A percentile compares a stretch with the other conserved stretches of the same genome.
These are phyloP conservation scores for Xylariaceae sp. DNA, from an alignment of 2,329 filamentous ascomycete species.

Conservation along the genomic window DNA sequence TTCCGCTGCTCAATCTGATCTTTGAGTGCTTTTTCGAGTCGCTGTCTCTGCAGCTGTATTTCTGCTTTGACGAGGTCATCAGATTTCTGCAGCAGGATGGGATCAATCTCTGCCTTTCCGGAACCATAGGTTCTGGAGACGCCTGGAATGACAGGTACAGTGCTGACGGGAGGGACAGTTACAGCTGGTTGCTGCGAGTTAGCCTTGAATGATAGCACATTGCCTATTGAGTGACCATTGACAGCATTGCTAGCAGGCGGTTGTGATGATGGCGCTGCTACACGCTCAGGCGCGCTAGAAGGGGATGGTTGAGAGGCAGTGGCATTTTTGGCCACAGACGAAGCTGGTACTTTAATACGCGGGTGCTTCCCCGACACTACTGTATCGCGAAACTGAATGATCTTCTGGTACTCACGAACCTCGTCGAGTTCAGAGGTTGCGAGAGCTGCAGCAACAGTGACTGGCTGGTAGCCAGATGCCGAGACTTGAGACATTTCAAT, in stretches of 20 bases:
- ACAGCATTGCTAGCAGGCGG: slow-evolving; percentile 28
- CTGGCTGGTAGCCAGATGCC: slow-evolving; percentile 28
- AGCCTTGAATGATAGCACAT: slow-evolving; percentile 44
- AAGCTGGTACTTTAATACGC: slow-evolving; percentile 60
- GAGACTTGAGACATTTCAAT: slow-evolving; percentile 29
- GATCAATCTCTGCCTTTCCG: slow-evolving; percentile 73
- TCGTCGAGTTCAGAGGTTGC: slow-evolving; percentile 55
- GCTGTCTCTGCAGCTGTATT: slow-evolving; percentile 77
- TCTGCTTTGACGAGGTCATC: slow-evolving; percentile 84
- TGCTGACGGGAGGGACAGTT: slow-evolving; percentile 28
- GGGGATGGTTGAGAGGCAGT: slow-evolving; percentile 32
- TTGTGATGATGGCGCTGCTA: slow-evolving; percentile 28
- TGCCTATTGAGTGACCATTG: slow-evolving; percentile 39
- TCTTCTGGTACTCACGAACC: slow-evolving; percentile 75
- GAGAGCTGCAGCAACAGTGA: slow-evolving; percentile 26
- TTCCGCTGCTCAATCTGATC: slow-evolving; percentile 75
- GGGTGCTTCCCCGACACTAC: slow-evolving; percentile 79
- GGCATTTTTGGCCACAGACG: slow-evolving; percentile 35
- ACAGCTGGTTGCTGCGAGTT: slow-evolving; percentile 46
- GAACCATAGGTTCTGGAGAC: slow-evolving; percentile 51
- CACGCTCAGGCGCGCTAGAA: slow-evolving; percentile 33
- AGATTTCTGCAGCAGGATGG: slow-evolving; percentile 84
- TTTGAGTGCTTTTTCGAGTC: slow-evolving; percentile 77
- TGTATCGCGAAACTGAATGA: slow-evolving; percentile 79
- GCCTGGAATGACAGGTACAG: slow-evolving; percentile 43